A percentile compares a stretch with the other conserved stretches of the same genome.
Evolutionary conservation across 2,329 filamentous ascomycete genomes (phyloP).

Genomic region (Neopestalotiopsis rosae): DNA sequence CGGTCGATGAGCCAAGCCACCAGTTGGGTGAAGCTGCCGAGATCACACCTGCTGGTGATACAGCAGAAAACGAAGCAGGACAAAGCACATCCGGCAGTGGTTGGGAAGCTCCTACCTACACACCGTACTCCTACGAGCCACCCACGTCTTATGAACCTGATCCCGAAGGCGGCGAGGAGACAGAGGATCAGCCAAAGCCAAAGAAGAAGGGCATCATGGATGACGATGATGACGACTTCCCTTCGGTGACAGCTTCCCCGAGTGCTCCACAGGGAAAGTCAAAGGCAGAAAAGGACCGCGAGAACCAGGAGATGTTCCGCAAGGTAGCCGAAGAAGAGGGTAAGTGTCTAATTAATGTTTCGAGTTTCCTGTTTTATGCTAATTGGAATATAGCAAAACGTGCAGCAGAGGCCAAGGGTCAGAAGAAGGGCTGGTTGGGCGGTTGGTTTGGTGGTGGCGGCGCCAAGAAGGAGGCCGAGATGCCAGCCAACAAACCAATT

Average conservation of each 20-base stretch:
- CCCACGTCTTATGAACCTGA: constrained; percentile 56
- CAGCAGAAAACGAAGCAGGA: constrained; percentile 34
- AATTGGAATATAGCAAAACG: constrained; percentile 60
- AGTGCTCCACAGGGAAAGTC: constrained; percentile 57
- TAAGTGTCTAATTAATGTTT: constrained; percentile 42
- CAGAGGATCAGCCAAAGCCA: constrained; percentile 57
- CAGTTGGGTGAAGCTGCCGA: too few relatives aligned
- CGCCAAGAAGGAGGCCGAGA: constrained; percentile 62
- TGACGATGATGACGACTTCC: constrained; percentile 76
- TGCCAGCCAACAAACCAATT: constrained; percentile 66
- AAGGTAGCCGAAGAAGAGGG: constrained; percentile 81
- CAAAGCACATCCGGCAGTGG: constrained; percentile 38
- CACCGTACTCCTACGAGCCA: constrained; percentile 63
- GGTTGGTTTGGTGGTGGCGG: constrained; percentile 75
- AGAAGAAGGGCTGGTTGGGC: constrained; percentile 79
- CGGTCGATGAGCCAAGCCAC: constrained; percentile 39
- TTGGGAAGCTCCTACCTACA: constrained; percentile 68
- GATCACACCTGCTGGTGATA: constrained; percentile 23
- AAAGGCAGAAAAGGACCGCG: constrained; percentile 73
- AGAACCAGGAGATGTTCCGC: constrained; percentile 84
- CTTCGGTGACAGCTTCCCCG: constrained; percentile 42
- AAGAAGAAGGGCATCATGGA: constrained; percentile 84
- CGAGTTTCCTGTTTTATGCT: not conserved
- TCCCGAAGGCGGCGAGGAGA: constrained; percentile 50
- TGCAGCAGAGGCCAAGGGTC: constrained; percentile 55